Conservation (phyloP, 2,329 filamentous ascomycete genomes). For the Rhytidhysteron rufulum region DNA sequence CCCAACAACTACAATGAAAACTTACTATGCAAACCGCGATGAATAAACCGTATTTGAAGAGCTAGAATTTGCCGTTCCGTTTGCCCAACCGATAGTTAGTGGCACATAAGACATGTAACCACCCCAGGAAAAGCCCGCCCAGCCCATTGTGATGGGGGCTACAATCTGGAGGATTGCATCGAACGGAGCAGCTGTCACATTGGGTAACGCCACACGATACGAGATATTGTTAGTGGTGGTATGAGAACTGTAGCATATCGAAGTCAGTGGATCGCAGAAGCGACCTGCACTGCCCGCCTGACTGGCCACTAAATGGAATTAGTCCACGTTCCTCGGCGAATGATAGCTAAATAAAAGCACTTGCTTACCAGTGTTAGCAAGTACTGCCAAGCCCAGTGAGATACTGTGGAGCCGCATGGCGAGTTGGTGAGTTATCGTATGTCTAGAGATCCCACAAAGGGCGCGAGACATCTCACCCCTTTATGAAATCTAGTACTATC, state of each 20-base stretch:
- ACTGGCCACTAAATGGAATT: neutral
- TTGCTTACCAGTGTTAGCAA: neutral
- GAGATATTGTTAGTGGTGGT: conserved; percentile 33
- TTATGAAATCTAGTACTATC: no score
- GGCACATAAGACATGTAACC: conserved; percentile 49
- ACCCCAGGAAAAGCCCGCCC: conserved; percentile 50
- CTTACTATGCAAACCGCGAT: conserved; percentile 45
- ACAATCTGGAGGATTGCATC: conserved; percentile 45
- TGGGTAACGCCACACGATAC: conserved; percentile 36
- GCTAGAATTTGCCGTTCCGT: conserved; percentile 28
- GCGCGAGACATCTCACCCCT: neutral
- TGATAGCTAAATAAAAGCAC: neutral
- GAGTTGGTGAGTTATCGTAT: neutral
- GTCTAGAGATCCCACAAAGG: neutral
- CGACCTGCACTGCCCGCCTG: neutral
- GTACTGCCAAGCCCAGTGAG: neutral
- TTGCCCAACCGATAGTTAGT: conserved; percentile 44
- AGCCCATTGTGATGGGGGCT: conserved; percentile 43
- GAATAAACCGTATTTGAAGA: conserved; percentile 38
- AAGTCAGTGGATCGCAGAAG: conserved; percentile 21
- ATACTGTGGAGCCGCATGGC: neutral
- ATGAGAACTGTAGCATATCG: conserved; percentile 43
- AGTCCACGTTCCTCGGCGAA: no score
- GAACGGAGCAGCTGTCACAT: conserved; percentile 25
- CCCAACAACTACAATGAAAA: conserved; percentile 4